A percentile compares a stretch with the other conserved stretches of the same genome.
phyloP scores from a whole-genome alignment of 2,329 filamentous ascomycete species.

The Karstenula rhodostoma region DNA sequence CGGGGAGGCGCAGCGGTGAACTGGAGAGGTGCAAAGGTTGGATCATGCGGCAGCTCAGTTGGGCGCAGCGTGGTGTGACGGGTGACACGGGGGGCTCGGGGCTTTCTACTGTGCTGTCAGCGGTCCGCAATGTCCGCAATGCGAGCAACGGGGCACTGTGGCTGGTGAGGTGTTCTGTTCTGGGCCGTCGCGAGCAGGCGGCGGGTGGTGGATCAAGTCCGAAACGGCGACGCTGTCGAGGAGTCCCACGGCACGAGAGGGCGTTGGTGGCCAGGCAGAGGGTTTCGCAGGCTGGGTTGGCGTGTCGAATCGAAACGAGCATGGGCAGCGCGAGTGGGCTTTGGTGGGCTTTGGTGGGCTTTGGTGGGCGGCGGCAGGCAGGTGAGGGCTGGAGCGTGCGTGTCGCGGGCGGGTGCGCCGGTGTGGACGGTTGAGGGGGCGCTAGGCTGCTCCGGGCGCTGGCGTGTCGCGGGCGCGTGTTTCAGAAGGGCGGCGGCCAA shows the following conservation, averaged over 20 bases:
- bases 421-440: not conserved
- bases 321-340: not conserved
- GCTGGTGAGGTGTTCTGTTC: slow-evolving; percentile 2
- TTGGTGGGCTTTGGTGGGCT: not conserved
- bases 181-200: not conserved
- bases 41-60: not conserved
- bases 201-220: slow-evolving; percentile 27
- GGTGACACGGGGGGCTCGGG: not conserved
- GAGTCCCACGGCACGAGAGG: not conserved
- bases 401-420: not conserved
- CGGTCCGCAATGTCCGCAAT: not conserved
- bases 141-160: not conserved
- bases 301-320: not conserved
- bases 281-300: slow-evolving; percentile 8
- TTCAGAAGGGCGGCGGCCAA: slow-evolving; percentile 17
- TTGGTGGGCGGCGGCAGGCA: not conserved
- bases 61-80: not conserved
- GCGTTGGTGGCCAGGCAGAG: slow-evolving; percentile 13
- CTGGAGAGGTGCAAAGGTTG: not conserved
- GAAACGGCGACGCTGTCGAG: slow-evolving; percentile 18
- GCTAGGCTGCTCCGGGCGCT: not conserved
- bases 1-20: not conserved
- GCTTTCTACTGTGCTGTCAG: not conserved
- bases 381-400: slow-evolving; percentile 2
- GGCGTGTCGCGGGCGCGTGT: slow-evolving; percentile 13